Evolutionary conservation across 2,329 filamentous ascomycete genomes (phyloP).

Genomic region (Verticillium nonalfalfae): DNA sequence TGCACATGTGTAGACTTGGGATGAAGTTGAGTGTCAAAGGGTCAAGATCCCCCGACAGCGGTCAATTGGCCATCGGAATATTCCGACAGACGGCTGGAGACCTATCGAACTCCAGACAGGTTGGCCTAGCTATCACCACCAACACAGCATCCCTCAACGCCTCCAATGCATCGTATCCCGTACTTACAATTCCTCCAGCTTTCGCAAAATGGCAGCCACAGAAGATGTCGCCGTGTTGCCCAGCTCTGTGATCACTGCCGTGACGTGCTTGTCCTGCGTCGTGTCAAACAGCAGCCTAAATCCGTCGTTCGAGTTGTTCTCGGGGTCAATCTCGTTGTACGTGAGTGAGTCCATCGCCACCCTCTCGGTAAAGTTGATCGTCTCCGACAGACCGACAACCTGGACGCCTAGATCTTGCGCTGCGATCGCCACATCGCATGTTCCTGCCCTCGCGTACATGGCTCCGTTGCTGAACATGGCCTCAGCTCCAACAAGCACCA

Average conservation of each 20-base stretch:
- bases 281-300: slow-evolving; percentile 81
- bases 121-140: background rate
- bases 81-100: background rate
- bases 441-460: slow-evolving; percentile 82
- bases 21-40: background rate
- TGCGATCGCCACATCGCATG: slow-evolving; percentile 77
- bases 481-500: slow-evolving; percentile 84
- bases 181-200: slow-evolving; percentile 47
- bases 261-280: slow-evolving; percentile 79
- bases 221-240: slow-evolving; percentile 81
- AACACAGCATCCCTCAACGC: background rate
- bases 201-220: slow-evolving; percentile 59
- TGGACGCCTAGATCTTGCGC: slow-evolving; percentile 70
- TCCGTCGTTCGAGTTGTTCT: slow-evolving; percentile 49
- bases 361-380: slow-evolving; percentile 83
- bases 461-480: slow-evolving; percentile 94
- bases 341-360: slow-evolving; percentile 90
- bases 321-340: slow-evolving; percentile 84
- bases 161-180: background rate
- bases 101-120: background rate
- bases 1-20: background rate
- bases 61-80: background rate
- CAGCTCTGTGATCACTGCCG: slow-evolving; percentile 86
- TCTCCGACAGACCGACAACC: slow-evolving; percentile 88
- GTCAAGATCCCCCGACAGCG: background rate